These are phyloP conservation scores for Triticum monococcum DNA, from an alignment of 176 grass and related monocot species.

Conservation along the genomic window DNA sequence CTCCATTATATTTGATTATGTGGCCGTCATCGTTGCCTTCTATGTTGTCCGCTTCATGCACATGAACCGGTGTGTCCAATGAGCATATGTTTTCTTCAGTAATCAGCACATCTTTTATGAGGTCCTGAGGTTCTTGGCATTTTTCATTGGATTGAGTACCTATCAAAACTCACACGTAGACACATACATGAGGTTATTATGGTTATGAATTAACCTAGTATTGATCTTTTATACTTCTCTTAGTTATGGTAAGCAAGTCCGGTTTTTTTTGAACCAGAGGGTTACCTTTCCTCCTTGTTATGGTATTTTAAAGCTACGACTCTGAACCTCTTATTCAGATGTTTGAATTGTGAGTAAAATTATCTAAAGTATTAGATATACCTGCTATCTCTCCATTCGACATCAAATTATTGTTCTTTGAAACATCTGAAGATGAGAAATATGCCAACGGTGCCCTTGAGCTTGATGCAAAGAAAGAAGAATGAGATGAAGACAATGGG, in stretches of 20 bases:
- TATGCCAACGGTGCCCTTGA: constrained; percentile 25
- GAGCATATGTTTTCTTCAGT: constrained; percentile 3
- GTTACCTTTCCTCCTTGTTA: too few species aligned
- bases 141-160: neutral
- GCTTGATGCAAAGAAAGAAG: constrained; percentile 27
- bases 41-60: neutral
- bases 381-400: constrained; percentile 27
- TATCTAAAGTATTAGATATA: constrained; percentile 1
- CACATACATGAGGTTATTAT: neutral
- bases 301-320: too few species aligned
- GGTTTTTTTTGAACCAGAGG: too few species aligned
- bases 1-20: neutral
- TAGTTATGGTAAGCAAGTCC: neutral
- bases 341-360: neutral
- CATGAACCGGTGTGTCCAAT: neutral
- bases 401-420: constrained; percentile 3
- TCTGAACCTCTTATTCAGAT: constrained; percentile 13
- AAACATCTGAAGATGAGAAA: constrained; percentile 7
- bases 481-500: neutral
- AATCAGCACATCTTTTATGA: neutral
- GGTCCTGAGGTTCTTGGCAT: neutral
- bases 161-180: neutral
- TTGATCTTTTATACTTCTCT: neutral
- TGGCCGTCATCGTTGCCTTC: neutral
- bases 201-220: neutral